Percentiles rank a stretch among this genome's conserved stretches.
Conservation (phyloP, 495 filamentous ascomycete genomes). For the Trichocladium uniseriatum region DNA sequence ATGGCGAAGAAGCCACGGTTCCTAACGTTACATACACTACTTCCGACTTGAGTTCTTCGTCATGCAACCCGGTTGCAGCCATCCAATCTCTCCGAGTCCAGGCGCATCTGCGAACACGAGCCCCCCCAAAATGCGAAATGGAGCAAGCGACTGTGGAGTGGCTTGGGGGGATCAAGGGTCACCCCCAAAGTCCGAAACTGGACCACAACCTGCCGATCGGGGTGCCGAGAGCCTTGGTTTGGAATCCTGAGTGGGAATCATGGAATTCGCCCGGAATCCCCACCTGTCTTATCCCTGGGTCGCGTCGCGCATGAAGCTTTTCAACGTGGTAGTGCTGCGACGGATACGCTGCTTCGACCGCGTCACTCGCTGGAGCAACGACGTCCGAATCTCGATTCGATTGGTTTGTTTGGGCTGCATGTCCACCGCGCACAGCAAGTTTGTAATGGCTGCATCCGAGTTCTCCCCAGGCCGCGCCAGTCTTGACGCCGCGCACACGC, state of each 20-base stretch:
- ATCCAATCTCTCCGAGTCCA: not conserved
- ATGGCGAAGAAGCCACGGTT: not conserved
- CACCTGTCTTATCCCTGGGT: too few species aligned
- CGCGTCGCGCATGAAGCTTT: not conserved
- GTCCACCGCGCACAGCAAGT: not conserved
- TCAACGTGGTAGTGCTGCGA: too few species aligned
- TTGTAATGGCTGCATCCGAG: not conserved
- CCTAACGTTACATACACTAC: too few species aligned
- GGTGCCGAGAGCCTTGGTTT: not conserved
- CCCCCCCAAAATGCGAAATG: not conserved
- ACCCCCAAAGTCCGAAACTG: conserved; percentile 8
- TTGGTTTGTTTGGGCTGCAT: not conserved
- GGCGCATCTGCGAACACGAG: conserved; percentile 9
- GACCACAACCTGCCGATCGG: conserved; percentile 9
- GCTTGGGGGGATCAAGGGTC: not conserved
- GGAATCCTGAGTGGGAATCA: too few species aligned
- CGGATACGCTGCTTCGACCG: not conserved
- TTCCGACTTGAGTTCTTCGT: too few species aligned
- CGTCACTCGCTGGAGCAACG: not conserved
- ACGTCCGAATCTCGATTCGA: not conserved
- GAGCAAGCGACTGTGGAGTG: too few species aligned
- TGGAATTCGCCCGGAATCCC: too few species aligned
- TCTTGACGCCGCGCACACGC: not conserved
- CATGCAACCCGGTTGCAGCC: too few species aligned
- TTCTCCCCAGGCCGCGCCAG: not conserved